A percentile compares a stretch with the other conserved stretches of the same genome.
Conservation (phyloP, 495 filamentous ascomycete species). For the Penicillium dipodomyicola region DNA sequence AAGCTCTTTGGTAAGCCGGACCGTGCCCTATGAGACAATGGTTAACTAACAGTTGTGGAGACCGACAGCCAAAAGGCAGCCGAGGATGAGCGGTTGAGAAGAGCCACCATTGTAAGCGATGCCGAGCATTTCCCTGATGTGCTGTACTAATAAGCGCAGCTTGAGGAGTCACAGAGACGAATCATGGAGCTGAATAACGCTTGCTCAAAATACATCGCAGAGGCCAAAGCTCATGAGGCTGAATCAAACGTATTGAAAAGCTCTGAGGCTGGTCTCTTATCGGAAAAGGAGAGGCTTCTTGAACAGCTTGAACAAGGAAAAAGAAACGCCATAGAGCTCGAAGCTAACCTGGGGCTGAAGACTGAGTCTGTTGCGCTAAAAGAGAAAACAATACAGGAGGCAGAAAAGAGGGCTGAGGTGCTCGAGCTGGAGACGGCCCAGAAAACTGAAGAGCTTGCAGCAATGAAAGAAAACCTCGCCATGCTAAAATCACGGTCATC, state of each 20-base stretch:
- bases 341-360: constrained; percentile 11
- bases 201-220: constrained; percentile 16
- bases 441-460: constrained; percentile 20
- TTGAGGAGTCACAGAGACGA: constrained; percentile 19
- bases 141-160: constrained; percentile 24
- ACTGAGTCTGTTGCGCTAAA: constrained; percentile 7
- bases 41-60: constrained; percentile 24
- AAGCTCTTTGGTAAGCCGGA: constrained; percentile 27
- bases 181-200: constrained; percentile 23
- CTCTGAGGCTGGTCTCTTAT: constrained; percentile 16
- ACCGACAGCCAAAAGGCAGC: constrained; percentile 14
- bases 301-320: constrained; percentile 27
- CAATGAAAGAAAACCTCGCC: constrained; percentile 15
- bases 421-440: constrained; percentile 11
- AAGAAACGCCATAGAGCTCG: constrained; percentile 18
- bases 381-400: constrained; percentile 2
- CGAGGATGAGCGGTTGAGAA: constrained; percentile 10
- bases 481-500: constrained; percentile 15
- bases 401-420: constrained; percentile 11
- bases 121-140: background rate
- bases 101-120: constrained; percentile 18
- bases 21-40: background rate
- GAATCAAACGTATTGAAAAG: constrained; percentile 26
- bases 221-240: constrained; percentile 17
- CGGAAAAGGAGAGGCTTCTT: constrained; percentile 23